phyloP scores from a whole-genome alignment of 257 asterid species.

The Rhazya stricta region DNA sequence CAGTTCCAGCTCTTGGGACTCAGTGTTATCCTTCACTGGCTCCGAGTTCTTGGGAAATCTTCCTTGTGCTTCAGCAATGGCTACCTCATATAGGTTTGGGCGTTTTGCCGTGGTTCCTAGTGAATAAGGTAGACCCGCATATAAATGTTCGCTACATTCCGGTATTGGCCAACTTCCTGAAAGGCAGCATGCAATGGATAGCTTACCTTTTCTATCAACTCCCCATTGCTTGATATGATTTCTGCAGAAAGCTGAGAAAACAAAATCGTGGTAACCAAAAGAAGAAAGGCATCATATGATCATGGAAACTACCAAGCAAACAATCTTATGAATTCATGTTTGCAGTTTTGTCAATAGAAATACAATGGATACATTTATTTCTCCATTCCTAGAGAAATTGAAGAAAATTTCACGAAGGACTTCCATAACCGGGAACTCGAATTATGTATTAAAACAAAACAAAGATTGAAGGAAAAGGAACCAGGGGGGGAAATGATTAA shows the following conservation, averaged over 20 bases:
- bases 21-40: slow-evolving; percentile 43
- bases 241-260: slow-evolving; percentile 53
- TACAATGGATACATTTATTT: no score
- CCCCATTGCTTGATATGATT: slow-evolving; percentile 40
- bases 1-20: slow-evolving; percentile 63
- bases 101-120: slow-evolving; percentile 53
- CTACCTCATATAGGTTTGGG: slow-evolving; percentile 44
- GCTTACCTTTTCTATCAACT: slow-evolving; percentile 41
- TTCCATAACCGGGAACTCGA: no score
- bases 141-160: slow-evolving; percentile 46
- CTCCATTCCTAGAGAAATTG: no score
- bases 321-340: neutral
- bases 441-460: no score
- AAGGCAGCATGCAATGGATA: slow-evolving; percentile 67
- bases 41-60: slow-evolving; percentile 38
- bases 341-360: no score
- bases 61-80: slow-evolving; percentile 63
- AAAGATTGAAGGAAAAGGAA: neutral
- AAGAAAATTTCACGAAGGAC: no score
- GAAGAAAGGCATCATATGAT: no score
- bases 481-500: no score
- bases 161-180: slow-evolving; percentile 70
- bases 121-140: slow-evolving; percentile 56
- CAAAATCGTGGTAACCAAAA: neutral
- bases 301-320: neutral